Conservation (phyloP, 2,329 filamentous ascomycete genomes). For the Passalora sequoiae region DNA sequence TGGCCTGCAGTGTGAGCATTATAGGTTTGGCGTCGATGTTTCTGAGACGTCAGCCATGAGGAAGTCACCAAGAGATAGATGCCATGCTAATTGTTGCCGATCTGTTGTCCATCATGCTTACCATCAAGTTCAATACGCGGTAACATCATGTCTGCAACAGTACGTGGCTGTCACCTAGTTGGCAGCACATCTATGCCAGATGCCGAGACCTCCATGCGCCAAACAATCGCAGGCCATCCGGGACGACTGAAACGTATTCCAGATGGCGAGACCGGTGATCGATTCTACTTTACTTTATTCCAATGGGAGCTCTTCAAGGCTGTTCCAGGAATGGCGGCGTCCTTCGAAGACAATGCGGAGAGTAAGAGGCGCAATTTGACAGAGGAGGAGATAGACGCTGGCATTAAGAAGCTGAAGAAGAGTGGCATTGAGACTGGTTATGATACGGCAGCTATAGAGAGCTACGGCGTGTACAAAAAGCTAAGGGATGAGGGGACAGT, state of each 20-base stretch:
- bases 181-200: slow-evolving; percentile 35
- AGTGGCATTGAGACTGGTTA: slow-evolving; percentile 28
- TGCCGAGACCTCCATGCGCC: slow-evolving; percentile 32
- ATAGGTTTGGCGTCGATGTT: too few species aligned
- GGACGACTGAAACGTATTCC: slow-evolving; percentile 36
- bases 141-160: slow-evolving; percentile 7
- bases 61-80: too few species aligned
- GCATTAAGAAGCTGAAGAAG: slow-evolving; percentile 16
- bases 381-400: slow-evolving; percentile 16
- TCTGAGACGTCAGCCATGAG: too few species aligned
- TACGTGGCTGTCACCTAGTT: slow-evolving; percentile 31
- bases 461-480: slow-evolving; percentile 30
- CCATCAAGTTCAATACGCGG: too few species aligned
- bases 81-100: too few species aligned
- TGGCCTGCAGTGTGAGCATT: too few species aligned
- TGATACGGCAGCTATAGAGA: slow-evolving; percentile 31
- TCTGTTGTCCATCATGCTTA: too few species aligned
- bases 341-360: slow-evolving; percentile 9
- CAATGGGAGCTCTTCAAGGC: slow-evolving; percentile 22
- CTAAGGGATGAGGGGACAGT: slow-evolving; percentile 31
- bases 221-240: slow-evolving; percentile 26
- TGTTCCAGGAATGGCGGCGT: slow-evolving; percentile 8
- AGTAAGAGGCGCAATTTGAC: slow-evolving; percentile 12
- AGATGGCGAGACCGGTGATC: slow-evolving; percentile 39
- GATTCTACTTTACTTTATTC: slow-evolving; percentile 34